phyloP scores from a whole-genome alignment of 2,329 filamentous ascomycete species.

The Penicillium sp. region DNA sequence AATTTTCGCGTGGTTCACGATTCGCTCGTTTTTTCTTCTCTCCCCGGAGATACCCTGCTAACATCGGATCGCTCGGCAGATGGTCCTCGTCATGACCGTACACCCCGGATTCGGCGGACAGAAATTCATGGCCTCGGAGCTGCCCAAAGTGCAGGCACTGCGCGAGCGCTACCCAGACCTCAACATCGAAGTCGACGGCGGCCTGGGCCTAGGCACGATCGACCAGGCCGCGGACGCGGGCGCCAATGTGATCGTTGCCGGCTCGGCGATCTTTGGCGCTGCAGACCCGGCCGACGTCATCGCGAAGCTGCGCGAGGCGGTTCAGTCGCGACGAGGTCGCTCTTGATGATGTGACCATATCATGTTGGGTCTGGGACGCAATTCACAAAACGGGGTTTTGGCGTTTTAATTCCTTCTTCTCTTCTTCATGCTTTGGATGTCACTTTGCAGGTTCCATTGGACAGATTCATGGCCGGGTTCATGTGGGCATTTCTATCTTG shows the following conservation, averaged over 20 bases:
- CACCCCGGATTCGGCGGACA: slow-evolving; percentile 96
- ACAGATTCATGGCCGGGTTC: not conserved
- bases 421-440: slow-evolving; percentile 2
- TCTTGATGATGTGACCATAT: too few relatives aligned
- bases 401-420: slow-evolving; percentile 12
- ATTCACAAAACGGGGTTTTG: slow-evolving; percentile 17
- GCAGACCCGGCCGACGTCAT: slow-evolving; percentile 86
- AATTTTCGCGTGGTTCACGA: too few relatives aligned
- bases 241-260: slow-evolving; percentile 96
- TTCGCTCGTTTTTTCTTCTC: too few relatives aligned
- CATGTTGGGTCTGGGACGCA: too few relatives aligned
- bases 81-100: slow-evolving; percentile 98
- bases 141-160: slow-evolving; percentile 87
- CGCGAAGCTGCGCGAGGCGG: slow-evolving; percentile 70
- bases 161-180: slow-evolving; percentile 81
- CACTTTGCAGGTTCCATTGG: not conserved
- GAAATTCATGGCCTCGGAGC: slow-evolving; percentile 95
- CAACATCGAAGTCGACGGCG: slow-evolving; percentile 97
- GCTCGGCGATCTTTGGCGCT: slow-evolving; percentile 92
- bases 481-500: slow-evolving; percentile 1
- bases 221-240: slow-evolving; percentile 92
- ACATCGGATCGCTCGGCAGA: slow-evolving; percentile 53
- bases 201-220: slow-evolving; percentile 81
- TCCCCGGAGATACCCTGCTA: not conserved
- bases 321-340: slow-evolving; percentile 60